A percentile compares a stretch with the other conserved stretches of the same genome.
phyloP scores from a whole-genome alignment of 2,329 filamentous ascomycete genomes.

The Xylaria arbuscula region DNA sequence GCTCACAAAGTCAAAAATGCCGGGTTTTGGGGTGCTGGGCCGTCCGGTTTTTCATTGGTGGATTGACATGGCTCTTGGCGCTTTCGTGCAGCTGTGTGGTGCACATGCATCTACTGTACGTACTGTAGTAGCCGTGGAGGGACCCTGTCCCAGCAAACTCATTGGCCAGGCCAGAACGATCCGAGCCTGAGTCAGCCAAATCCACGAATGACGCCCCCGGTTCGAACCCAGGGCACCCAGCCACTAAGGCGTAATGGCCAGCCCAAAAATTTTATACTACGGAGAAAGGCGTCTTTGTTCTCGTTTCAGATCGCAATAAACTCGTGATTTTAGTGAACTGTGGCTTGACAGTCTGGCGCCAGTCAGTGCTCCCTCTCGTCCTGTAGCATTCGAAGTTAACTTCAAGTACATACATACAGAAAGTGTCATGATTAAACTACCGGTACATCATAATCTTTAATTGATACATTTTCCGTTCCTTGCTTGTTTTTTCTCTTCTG shows the following conservation, averaged over 20 bases:
- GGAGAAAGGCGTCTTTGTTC: slow-evolving; percentile 16
- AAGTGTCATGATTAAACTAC: neutral
- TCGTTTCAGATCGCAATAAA: slow-evolving; percentile 30
- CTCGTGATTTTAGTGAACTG: slow-evolving; percentile 2
- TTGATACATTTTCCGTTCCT: neutral
- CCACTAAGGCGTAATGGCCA: neutral
- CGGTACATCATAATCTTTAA: neutral
- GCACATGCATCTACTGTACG: too few species aligned
- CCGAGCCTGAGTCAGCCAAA: slow-evolving; percentile 16
- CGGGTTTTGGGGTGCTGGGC: neutral
- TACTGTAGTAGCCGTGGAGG: too few species aligned
- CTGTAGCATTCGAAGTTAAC: too few species aligned
- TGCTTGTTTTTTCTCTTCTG: neutral
- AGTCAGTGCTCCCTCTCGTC: neutral
- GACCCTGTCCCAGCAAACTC: neutral
- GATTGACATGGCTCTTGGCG: slow-evolving; percentile 28
- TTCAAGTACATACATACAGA: neutral
- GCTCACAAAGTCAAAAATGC: neutral
- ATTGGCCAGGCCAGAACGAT: slow-evolving; percentile 22
- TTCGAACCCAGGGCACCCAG: neutral
- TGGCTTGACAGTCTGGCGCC: slow-evolving; percentile 18
- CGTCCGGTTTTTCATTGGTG: slow-evolving; percentile 22
- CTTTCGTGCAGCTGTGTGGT: neutral
- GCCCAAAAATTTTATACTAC: neutral
- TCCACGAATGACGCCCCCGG: slow-evolving; percentile 12